Percentiles rank a stretch among this genome's conserved stretches.
Evolutionary conservation across 1,284 basidiomycete genomes (phyloP).

Genomic region (Mycosarcoma mackinlayi): DNA sequence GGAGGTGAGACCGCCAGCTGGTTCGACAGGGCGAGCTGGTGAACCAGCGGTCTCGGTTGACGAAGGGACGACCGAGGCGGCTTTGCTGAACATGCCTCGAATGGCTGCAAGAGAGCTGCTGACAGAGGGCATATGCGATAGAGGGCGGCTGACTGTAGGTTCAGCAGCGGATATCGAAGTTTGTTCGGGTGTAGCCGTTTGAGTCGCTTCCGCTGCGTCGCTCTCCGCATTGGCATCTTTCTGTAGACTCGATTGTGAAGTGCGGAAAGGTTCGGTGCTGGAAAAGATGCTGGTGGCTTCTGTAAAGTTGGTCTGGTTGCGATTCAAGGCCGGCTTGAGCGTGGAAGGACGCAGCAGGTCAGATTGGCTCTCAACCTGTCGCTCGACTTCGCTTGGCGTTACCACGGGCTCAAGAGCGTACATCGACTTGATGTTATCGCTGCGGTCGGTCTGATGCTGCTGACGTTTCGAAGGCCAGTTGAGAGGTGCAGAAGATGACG

Average conservation of each 20-base stretch:
- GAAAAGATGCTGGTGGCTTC: conserved; percentile 47
- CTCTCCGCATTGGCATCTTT: conserved; percentile 21
- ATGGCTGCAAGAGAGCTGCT: conserved; percentile 37
- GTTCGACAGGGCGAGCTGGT: conserved; percentile 1
- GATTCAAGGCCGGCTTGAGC: conserved; percentile 21
- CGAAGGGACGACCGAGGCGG: conserved; percentile 7
- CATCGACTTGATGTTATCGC: not conserved
- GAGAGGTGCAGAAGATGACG: conserved; percentile 17
- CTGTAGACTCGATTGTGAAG: conserved; percentile 28
- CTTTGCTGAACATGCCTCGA: conserved; percentile 36
- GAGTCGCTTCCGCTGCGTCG: not conserved
- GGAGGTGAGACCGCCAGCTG: not conserved
- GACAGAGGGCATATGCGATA: conserved; percentile 24
- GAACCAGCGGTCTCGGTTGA: conserved; percentile 8
- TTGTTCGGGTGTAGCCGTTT: not conserved
- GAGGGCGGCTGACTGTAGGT: conserved; percentile 15
- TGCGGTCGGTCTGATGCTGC: conserved; percentile 2
- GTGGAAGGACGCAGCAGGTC: conserved; percentile 3
- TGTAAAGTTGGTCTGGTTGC: conserved; percentile 42
- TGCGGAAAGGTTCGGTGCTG: conserved; percentile 16
- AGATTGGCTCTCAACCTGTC: conserved; percentile 5
- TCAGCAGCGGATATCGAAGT: conserved; percentile 3
- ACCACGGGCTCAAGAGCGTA: conserved; percentile 31
- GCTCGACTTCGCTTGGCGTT: conserved; percentile 18
- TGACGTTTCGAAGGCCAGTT: conserved; percentile 27